A percentile compares a stretch with the other conserved stretches of the same genome.
These are phyloP conservation scores for Emericellopsis cladophorae DNA, from an alignment of 2,329 filamentous ascomycete species.

Conservation along the genomic window DNA sequence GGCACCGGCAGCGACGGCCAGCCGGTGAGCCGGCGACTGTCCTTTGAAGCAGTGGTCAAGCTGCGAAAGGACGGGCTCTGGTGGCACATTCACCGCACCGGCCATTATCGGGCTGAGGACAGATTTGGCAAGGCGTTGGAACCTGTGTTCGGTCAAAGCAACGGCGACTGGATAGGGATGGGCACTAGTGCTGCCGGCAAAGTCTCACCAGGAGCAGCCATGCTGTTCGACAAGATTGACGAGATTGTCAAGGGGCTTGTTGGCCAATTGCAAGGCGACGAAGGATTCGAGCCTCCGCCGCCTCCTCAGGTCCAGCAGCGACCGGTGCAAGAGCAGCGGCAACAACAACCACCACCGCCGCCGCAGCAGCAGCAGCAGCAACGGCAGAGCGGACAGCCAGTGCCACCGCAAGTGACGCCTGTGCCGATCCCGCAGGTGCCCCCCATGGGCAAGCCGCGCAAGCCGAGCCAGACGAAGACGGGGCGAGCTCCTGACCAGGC, in stretches of 20 bases:
- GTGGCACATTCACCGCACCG: slow-evolving; percentile 35
- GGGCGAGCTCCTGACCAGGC: not conserved
- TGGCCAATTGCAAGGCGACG: not conserved
- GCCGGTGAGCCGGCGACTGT: slow-evolving; percentile 21
- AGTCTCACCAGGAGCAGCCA: slow-evolving; percentile 25
- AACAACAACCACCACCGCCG: not conserved
- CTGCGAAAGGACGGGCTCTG: slow-evolving; percentile 31
- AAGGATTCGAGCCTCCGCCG: not conserved
- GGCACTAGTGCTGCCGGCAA: slow-evolving; percentile 30
- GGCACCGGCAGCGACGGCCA: slow-evolving; percentile 9
- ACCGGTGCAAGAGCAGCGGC: not conserved
- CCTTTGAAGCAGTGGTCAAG: slow-evolving; percentile 38
- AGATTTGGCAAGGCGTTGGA: slow-evolving; percentile 3
- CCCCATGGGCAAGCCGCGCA: not conserved
- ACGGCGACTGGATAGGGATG: slow-evolving; percentile 34
- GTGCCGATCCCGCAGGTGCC: not conserved
- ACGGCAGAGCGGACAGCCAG: not conserved
- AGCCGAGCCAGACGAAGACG: not conserved
- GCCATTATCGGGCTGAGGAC: not conserved
- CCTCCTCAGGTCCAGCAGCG: not conserved
- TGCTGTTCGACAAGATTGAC: slow-evolving; percentile 34
- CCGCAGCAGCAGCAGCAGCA: slow-evolving; percentile 1
- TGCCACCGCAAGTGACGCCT: not conserved
- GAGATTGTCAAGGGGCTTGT: slow-evolving; percentile 25
- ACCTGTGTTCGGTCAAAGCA: slow-evolving; percentile 14